Conservation (phyloP, 2,329 filamentous ascomycete genomes). For the Lomentospora prolificans region DNA sequence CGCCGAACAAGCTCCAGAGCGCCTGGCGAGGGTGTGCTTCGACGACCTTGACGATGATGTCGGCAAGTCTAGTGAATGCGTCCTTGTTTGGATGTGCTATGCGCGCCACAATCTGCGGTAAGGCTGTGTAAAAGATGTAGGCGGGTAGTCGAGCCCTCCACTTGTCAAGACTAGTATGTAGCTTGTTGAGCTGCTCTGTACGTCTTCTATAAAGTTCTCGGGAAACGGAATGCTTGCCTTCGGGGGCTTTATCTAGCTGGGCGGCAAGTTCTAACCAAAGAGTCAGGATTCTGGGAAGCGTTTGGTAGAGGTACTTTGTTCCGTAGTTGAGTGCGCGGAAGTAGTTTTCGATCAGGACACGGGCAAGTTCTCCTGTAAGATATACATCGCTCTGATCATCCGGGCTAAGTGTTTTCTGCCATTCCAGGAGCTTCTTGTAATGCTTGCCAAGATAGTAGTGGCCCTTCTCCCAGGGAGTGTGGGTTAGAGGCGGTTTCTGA, state of each 20-base stretch:
- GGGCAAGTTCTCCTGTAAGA: conserved; percentile 72
- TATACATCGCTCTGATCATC: conserved; percentile 70
- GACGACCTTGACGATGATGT: conserved; percentile 81
- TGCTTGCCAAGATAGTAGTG: conserved; percentile 96
- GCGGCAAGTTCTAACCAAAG: conserved; percentile 89
- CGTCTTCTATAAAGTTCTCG: conserved; percentile 45
- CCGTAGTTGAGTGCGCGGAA: conserved; percentile 77
- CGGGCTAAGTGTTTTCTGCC: conserved; percentile 66
- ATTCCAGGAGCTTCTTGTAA: conserved; percentile 92
- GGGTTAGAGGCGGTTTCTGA: conserved; percentile 64
- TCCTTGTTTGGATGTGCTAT: conserved; percentile 76
- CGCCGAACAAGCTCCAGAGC: conserved; percentile 80
- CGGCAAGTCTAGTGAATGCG: conserved; percentile 67
- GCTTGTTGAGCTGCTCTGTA: conserved; percentile 54
- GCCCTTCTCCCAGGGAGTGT: conserved; percentile 80
- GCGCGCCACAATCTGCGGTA: conserved; percentile 91
- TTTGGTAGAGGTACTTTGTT: conserved; percentile 94
- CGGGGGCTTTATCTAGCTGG: conserved; percentile 54
- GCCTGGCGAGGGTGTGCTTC: conserved; percentile 81
- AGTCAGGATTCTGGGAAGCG: conserved; percentile 80
- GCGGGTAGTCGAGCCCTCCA: conserved; percentile 64
- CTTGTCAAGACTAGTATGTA: conserved; percentile 70
- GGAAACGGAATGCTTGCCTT: conserved; percentile 42
- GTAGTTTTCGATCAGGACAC: conserved; percentile 89
- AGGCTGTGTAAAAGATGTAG: conserved; percentile 69